Evolutionary conservation across 2,329 filamentous ascomycete genomes (phyloP), one percentile per base, ranked within the genome.

Genomic region (Xylariaceae sp.): DNA sequence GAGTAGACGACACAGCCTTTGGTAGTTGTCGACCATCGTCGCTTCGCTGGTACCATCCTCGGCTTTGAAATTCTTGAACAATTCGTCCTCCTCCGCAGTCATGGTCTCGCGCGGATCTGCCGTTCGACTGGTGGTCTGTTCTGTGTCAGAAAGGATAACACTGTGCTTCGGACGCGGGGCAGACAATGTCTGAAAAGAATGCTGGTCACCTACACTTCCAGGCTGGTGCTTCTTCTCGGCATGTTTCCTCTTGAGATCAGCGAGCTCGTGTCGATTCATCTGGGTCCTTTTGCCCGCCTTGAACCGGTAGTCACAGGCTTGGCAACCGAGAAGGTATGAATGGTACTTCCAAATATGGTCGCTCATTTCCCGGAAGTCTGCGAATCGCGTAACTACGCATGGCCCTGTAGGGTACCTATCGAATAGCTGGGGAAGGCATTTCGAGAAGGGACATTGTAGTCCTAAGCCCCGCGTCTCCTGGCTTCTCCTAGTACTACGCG

Each of bases 341-440:
- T 46, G 40, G 12, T 46, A 46, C 12, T 43, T 46, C 40, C 36
- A 40, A 13, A 40, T 40, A 28, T 46, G 40, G 26, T 46, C 43
- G 9, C 6, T 21, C 2, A 42, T 1, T 17, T 29, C 35, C 21
- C 43, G 31, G 13, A 36, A 42, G 7, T 33, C 15, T 3, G 31
- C 31, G 21, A 44, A 44, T 9, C 21, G 9, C 9, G 38, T 41
- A 3, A 26, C 7, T 15, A 29, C 15, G 11, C 39, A 39, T n/a
- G 40, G 43, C 9, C 1, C 4, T 16, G 8, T 41, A 5, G 16
- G 18, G n/a, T 11, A 1, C 6, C 24, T 9, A 15, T 37, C n/a
- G n/a, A n/a, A 44, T 21, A 41, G n/a, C 13, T 37, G 43, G 3
- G 43, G 36, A 17, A 39, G 40, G 21, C 36, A 46, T 8, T 37